A percentile compares a stretch with the other conserved stretches of the same genome.
Evolutionary conservation across 1,284 basidiomycete species (phyloP).

Genomic region (Ustilago esculenta): DNA sequence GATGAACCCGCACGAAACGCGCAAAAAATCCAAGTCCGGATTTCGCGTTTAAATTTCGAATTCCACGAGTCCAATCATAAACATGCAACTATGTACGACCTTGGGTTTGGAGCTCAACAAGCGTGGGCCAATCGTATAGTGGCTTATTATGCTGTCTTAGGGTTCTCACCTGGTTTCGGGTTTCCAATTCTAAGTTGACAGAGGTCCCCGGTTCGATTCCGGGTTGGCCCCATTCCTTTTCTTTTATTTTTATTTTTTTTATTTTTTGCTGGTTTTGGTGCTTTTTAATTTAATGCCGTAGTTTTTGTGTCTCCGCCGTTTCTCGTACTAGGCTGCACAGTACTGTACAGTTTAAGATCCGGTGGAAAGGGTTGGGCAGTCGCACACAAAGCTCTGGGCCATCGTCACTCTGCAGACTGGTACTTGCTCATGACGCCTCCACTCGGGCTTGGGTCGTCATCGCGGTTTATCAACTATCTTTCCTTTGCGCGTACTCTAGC

Average conservation of each 20-base stretch:
- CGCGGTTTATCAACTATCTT: too few relatives aligned
- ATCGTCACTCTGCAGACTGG: too few relatives aligned
- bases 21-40: too few relatives aligned
- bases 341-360: constrained; percentile 20
- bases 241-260: not conserved
- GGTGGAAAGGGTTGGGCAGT: too few relatives aligned
- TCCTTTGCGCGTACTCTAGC: too few relatives aligned
- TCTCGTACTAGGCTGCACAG: not conserved
- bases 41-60: too few relatives aligned
- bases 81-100: not conserved
- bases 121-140: constrained; percentile 49
- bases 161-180: constrained; percentile 1
- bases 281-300: not conserved
- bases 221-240: constrained; percentile 27
- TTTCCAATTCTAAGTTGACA: constrained; percentile 33
- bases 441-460: too few relatives aligned
- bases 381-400: too few relatives aligned
- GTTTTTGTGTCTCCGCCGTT: constrained; percentile 6
- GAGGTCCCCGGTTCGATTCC: constrained; percentile 42
- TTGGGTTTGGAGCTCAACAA: not conserved
- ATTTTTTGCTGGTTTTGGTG: not conserved
- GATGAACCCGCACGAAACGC: too few relatives aligned
- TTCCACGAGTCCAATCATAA: too few relatives aligned
- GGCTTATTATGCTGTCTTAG: constrained; percentile 59
- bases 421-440: too few relatives aligned